Conservation (phyloP, 257 asterid genomes). For the Nicotiana noctiflora region DNA sequence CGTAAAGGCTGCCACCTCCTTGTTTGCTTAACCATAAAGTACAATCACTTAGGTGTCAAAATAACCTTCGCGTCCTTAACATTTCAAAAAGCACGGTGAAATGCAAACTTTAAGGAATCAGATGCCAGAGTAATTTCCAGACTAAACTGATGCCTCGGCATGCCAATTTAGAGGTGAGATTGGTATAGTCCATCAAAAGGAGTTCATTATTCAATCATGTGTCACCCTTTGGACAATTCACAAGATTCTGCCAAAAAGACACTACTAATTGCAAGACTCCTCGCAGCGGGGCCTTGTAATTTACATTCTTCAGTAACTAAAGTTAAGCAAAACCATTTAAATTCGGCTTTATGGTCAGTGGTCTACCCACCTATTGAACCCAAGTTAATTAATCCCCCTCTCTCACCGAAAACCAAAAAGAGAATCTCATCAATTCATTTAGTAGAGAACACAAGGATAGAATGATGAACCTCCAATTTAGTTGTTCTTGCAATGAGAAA, state of each 20-base stretch:
- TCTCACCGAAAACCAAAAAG: background rate
- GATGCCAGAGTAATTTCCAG: background rate
- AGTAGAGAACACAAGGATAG: background rate
- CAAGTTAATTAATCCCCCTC: background rate
- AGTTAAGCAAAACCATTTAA: background rate
- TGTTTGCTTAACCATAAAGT: background rate
- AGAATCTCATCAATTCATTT: background rate
- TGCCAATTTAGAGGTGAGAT: background rate
- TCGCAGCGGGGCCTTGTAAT: background rate
- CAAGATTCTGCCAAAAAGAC: constrained; percentile 2
- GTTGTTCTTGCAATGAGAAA: background rate
- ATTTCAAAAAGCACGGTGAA: background rate
- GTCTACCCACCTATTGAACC: background rate
- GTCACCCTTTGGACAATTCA: background rate
- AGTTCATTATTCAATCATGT: background rate
- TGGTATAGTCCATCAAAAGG: background rate
- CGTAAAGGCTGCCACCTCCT: background rate
- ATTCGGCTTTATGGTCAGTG: background rate
- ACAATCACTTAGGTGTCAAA: background rate
- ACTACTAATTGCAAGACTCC: background rate
- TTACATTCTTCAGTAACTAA: background rate
- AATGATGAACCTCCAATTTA: background rate
- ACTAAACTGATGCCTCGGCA: background rate
- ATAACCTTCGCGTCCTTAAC: background rate
- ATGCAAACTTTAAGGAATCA: background rate